Percentiles rank a stretch among this genome's conserved stretches.
phyloP scores from a whole-genome alignment of 768 basidiomycete species.

The Rhodotorula babjevae region DNA sequence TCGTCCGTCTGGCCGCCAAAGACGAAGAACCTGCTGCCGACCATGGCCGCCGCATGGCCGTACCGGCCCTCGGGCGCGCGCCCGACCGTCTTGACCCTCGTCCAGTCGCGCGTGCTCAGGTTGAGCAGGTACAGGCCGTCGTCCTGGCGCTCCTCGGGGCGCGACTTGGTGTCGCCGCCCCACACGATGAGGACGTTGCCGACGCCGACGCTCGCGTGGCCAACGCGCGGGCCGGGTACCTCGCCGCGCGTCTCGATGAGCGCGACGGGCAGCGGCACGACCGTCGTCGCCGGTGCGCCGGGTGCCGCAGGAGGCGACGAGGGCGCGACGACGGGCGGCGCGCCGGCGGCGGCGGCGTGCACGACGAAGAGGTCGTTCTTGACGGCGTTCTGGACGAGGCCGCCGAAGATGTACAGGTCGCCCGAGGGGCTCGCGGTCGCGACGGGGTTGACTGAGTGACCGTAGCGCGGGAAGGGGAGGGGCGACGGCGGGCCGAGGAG shows the following conservation, averaged over 20 bases:
- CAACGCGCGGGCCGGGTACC: conserved; percentile 82
- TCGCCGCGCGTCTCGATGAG: conserved; percentile 84
- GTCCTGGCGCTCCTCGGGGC: conserved; percentile 71
- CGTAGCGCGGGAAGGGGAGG: conserved; percentile 92
- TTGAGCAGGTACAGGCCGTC: conserved; percentile 91
- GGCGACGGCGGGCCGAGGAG: conserved; percentile 54
- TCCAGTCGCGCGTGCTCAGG: conserved; percentile 91
- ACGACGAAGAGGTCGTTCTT: conserved; percentile 93
- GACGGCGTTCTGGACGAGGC: conserved; percentile 82
- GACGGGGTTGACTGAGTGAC: conserved; percentile 78
- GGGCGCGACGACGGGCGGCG: background rate
- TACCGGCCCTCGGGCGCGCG: conserved; percentile 81
- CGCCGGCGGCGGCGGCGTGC: conserved; percentile 11
- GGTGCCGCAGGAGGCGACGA: background rate
- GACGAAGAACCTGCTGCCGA: conserved; percentile 82
- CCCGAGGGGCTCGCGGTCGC: conserved; percentile 62
- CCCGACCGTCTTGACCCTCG: conserved; percentile 70
- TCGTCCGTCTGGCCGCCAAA: conserved; percentile 95
- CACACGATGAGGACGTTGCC: conserved; percentile 93
- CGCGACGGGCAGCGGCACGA: conserved; percentile 68
- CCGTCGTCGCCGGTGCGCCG: conserved; percentile 37
- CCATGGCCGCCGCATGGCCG: conserved; percentile 92
- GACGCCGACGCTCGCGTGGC: conserved; percentile 91
- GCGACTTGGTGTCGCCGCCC: conserved; percentile 87
- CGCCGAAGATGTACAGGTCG: conserved; percentile 93